Evolutionary conservation across 1,284 basidiomycete species (phyloP), one percentile per base, ranked within the genome.

Genomic region (Apiotrichum sp.): DNA sequence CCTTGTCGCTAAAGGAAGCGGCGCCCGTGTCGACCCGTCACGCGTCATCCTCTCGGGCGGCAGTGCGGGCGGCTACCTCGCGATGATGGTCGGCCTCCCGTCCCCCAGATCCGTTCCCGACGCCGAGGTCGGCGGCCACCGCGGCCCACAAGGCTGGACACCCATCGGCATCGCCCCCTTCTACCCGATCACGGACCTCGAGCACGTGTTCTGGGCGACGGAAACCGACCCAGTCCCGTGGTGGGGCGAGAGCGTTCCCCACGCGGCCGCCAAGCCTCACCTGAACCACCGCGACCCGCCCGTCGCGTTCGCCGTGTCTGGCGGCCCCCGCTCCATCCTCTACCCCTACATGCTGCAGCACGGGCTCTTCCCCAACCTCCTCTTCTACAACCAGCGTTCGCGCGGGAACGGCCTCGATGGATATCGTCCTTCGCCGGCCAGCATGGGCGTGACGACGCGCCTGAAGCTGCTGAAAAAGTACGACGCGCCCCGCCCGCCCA

Each of bases 291-390:
- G 69, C 52, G 68, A 72, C 38, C 52, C 72, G 16, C 71, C 70
- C 16, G 60, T 73, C 39, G 62, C 46, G 39, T 63, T 65, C 2
- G 65, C 71, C 4, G 53, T 64, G 14, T 70, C 67, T 0, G 71
- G 68, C 49, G 72, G 72, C 3, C 72, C 72, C 4, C 58, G 72
- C 16, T 69, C 68, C 3, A 65, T 73, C 50, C 64, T 75, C 6
- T 75, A 75, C 62, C 60, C 66, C 3, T 75, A 75, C 62, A 75
- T 75, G 73, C 65, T 75, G 29, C 73, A 75, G 61, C 70, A 75
- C 48, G 65, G 47, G 4, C 62, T 75, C 8, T 73, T 73, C 66
- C 71, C 73, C 22, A 62, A 57, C 7, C 56, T 75, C 7, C 62
- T 75, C 22, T 72, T 75, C 63, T 53, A 65, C 41, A 67, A 62